These are phyloP conservation scores for Nitzschia sp. DNA, from an alignment of 108 stramenopile species.

Conservation along the genomic window DNA sequence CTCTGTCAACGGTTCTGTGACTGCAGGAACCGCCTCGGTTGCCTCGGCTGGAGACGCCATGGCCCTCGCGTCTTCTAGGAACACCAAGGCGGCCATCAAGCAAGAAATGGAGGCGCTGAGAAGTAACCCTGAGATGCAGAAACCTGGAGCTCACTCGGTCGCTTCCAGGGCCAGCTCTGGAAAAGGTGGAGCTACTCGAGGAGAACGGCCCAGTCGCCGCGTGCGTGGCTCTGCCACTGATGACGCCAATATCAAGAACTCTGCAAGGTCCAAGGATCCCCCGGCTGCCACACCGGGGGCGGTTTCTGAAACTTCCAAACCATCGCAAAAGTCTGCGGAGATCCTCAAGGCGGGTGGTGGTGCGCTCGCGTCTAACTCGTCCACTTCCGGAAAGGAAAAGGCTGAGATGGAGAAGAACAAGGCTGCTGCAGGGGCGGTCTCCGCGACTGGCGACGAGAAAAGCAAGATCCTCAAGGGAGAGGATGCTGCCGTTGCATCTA, in stretches of 20 bases:
- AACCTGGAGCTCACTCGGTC: slow-evolving; percentile 12
- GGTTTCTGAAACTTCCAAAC: neutral
- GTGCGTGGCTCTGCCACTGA: too few species aligned
- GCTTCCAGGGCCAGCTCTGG: neutral
- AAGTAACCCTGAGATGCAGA: neutral
- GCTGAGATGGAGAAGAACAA: neutral
- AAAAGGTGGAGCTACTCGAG: neutral
- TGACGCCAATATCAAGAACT: neutral
- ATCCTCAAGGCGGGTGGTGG: neutral
- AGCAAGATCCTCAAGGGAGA: neutral
- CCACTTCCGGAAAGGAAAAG: neutral
- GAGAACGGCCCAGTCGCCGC: neutral
- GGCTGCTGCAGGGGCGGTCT: neutral
- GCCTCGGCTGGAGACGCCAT: neutral
- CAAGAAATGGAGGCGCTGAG: neutral
- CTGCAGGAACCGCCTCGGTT: neutral
- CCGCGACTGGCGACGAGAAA: neutral
- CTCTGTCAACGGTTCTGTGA: neutral
- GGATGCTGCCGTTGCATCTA: neutral
- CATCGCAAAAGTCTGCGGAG: neutral
- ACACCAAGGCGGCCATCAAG: slow-evolving; percentile 9
- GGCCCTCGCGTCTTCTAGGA: neutral
- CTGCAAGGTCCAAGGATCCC: neutral
- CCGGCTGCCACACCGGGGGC: neutral
- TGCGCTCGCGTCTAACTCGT: neutral